Conservation (phyloP, 2,329 filamentous ascomycete species). For the Endoconidiophora polonica region DNA sequence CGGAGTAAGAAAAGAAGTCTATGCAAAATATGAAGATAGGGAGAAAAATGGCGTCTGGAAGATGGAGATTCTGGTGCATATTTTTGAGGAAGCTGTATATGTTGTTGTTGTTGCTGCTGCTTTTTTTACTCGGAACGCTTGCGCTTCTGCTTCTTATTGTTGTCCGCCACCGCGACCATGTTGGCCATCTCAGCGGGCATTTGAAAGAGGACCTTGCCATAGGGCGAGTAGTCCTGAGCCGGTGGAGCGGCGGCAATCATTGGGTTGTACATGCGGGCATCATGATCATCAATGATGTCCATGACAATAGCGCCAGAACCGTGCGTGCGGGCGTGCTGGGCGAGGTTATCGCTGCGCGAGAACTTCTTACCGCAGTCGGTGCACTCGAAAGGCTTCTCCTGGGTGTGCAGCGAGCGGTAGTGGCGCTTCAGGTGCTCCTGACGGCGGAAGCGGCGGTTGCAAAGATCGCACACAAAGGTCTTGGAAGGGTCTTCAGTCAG, state of each 20-base stretch:
- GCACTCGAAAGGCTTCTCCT: conserved; percentile 98
- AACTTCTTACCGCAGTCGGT: conserved; percentile 98
- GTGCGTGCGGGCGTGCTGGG: conserved; percentile 89
- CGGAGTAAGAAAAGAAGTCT: not conserved
- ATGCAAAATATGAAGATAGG: not conserved
- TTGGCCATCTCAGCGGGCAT: conserved; percentile 57
- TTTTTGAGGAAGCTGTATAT: not conserved
- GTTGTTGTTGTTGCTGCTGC: not conserved
- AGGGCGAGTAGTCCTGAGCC: conserved; percentile 46
- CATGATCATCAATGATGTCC: conserved; percentile 63
- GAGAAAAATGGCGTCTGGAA: not conserved
- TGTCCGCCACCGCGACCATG: conserved; percentile 36
- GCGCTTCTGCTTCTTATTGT: conserved; percentile 36
- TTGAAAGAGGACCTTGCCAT: conserved; percentile 69
- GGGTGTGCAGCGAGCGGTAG: conserved; percentile 93
- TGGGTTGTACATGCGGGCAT: conserved; percentile 28
- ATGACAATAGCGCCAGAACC: conserved; percentile 80
- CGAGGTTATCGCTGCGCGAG: conserved; percentile 91
- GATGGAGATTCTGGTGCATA: too few relatives aligned
- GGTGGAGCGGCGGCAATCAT: conserved; percentile 25
- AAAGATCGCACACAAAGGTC: conserved; percentile 92
- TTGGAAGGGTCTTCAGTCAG: conserved; percentile 95
- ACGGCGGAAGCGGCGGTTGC: conserved; percentile 90
- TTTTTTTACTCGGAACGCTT: conserved; percentile 50
- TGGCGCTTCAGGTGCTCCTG: conserved; percentile 98